Conservation (phyloP, 345 rosid species). For the Ailanthus altissimus region DNA sequence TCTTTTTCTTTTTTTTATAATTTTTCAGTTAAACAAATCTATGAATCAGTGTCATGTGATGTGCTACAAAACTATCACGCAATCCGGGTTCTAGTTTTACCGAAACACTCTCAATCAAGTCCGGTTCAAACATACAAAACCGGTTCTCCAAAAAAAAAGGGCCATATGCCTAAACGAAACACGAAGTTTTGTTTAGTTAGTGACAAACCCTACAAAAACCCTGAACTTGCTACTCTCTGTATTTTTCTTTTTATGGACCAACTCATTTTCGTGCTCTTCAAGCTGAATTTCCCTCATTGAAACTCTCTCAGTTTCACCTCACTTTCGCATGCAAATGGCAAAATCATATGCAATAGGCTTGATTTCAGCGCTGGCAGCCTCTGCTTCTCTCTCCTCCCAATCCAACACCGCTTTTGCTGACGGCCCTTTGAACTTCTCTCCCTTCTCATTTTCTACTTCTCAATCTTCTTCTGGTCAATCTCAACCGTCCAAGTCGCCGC, state of each 20-base stretch:
- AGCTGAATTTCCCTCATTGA: conserved; percentile 24
- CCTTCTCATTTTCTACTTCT: conserved; percentile 40
- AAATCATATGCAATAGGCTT: conserved; percentile 56
- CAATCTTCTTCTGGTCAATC: conserved; percentile 31
- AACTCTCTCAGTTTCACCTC: neutral
- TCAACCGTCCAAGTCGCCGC: conserved; percentile 38
- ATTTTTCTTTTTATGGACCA: conserved; percentile 23
- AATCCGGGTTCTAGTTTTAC: no score
- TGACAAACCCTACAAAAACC: conserved; percentile 60
- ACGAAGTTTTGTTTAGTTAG: no score
- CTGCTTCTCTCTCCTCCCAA: conserved; percentile 47
- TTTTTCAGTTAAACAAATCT: no score
- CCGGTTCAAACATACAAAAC: no score
- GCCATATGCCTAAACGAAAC: no score
- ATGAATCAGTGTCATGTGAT: no score
- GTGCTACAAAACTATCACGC: no score
- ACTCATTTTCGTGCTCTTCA: conserved; percentile 36
- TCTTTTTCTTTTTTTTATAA: no score
- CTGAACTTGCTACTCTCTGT: conserved; percentile 19
- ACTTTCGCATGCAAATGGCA: conserved; percentile 41
- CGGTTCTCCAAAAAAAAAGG: neutral
- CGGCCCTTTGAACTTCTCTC: conserved; percentile 58
- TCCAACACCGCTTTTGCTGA: conserved; percentile 54
- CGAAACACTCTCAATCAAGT: no score
- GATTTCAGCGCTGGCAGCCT: conserved; percentile 69